Conservation (phyloP, 495 filamentous ascomycete species). For the Filosporella fistucella region DNA sequence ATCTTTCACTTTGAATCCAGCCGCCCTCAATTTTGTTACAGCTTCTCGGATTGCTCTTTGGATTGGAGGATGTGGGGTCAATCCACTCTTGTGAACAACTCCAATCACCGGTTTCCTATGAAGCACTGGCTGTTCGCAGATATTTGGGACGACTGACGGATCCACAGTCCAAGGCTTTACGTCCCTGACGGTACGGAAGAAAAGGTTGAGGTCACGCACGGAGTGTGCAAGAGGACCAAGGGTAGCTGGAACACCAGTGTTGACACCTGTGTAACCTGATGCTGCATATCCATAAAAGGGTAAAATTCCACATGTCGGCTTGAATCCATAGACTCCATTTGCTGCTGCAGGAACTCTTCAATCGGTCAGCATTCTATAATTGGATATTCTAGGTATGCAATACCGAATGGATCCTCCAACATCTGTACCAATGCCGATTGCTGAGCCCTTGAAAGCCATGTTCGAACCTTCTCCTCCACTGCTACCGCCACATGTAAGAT, state of each 20-base stretch:
- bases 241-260: constrained; percentile 26
- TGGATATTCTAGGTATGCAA: not conserved
- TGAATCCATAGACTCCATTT: constrained; percentile 51
- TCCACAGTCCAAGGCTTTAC: constrained; percentile 26
- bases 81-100: constrained; percentile 33
- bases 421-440: constrained; percentile 53
- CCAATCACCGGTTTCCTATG: constrained; percentile 34
- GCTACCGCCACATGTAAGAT: constrained; percentile 55
- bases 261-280: constrained; percentile 24
- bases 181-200: constrained; percentile 19
- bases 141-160: constrained; percentile 23
- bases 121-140: constrained; percentile 9
- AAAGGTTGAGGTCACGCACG: constrained; percentile 24
- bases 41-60: constrained; percentile 21
- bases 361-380: not conserved
- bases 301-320: constrained; percentile 52
- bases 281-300: constrained; percentile 30
- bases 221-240: constrained; percentile 24
- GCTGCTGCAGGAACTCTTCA: constrained; percentile 50
- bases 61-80: constrained; percentile 20
- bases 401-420: constrained; percentile 65
- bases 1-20: constrained; percentile 25
- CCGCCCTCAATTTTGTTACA: constrained; percentile 17
- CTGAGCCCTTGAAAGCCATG: constrained; percentile 31
- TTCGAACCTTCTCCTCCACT: constrained; percentile 53